Evolutionary conservation across 345 rosid genomes (phyloP).

Genomic region (Populus pruinosa): DNA sequence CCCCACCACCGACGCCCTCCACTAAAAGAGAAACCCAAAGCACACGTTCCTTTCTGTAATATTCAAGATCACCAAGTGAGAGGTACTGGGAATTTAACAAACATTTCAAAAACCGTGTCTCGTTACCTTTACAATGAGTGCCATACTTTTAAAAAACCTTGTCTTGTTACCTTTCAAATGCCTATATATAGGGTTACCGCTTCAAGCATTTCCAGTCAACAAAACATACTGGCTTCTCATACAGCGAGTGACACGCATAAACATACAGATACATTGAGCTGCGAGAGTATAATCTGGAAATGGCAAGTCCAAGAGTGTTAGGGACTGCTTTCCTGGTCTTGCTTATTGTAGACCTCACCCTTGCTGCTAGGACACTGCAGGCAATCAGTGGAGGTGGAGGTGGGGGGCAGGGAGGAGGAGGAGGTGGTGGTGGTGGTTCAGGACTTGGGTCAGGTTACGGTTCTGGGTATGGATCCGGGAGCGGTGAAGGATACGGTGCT

Average conservation of each 20-base stretch:
- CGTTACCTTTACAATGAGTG: too few species aligned
- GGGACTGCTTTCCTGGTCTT: constrained; percentile 40
- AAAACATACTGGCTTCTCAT: not conserved
- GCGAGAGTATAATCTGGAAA: constrained; percentile 2
- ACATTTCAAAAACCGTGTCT: too few species aligned
- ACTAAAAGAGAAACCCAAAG: not conserved
- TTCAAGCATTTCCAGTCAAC: constrained; percentile 3
- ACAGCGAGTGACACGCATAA: not conserved
- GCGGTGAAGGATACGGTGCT: constrained; percentile 20
- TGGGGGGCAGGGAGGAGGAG: not conserved
- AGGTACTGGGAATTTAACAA: too few species aligned
- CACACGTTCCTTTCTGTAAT: not conserved
- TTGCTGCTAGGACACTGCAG: too few species aligned
- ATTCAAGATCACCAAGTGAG: too few species aligned
- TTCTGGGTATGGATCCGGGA: constrained; percentile 13
- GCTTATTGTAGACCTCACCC: not conserved
- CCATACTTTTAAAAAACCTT: too few species aligned
- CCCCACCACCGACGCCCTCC: constrained; percentile 1
- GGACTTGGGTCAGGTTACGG: not conserved
- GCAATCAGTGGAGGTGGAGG: not conserved
- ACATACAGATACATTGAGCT: not conserved
- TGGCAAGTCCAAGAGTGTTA: constrained; percentile 25
- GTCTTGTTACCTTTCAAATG: not conserved
- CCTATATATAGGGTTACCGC: constrained; percentile 13
- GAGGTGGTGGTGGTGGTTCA: not conserved